A percentile compares a stretch with the other conserved stretches of the same genome.
Conservation (phyloP, 2,329 filamentous ascomycete species). For the Exophiala bonariae region DNA sequence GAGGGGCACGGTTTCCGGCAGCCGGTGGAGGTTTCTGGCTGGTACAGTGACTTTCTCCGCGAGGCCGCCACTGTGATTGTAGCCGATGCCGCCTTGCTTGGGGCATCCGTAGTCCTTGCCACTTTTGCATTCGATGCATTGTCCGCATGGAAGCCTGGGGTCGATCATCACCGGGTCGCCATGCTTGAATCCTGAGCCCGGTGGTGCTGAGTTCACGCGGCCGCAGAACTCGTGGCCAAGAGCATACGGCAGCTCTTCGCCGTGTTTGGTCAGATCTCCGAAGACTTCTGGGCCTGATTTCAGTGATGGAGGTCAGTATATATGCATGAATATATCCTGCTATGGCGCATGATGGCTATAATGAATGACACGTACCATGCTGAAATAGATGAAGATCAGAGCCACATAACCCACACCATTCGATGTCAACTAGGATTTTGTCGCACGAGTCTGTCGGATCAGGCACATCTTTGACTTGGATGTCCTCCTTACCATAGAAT, state of each 20-base stretch:
- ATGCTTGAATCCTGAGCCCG: background rate
- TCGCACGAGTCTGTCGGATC: too few relatives aligned
- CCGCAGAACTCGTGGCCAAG: constrained; percentile 5
- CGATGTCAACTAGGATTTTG: too few relatives aligned
- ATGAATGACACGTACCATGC: background rate
- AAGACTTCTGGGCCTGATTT: background rate
- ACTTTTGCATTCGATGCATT: background rate
- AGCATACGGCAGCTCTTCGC: background rate
- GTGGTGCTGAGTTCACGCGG: background rate
- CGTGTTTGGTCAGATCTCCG: background rate
- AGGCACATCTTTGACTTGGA: too few relatives aligned
- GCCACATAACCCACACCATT: too few relatives aligned
- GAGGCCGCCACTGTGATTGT: constrained; percentile 1
- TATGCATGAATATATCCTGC: background rate
- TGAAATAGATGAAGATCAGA: background rate
- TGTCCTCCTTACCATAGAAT: too few relatives aligned
- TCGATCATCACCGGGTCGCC: constrained; percentile 5
- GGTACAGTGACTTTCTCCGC: background rate
- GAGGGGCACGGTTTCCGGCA: background rate
- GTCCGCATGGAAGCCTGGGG: background rate
- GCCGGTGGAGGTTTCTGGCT: background rate
- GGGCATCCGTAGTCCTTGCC: background rate
- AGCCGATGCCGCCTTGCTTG: background rate
- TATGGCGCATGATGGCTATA: too few relatives aligned
- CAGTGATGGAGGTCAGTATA: too few relatives aligned